These are phyloP conservation scores for Cutaneotrichosporon sp. DNA, from an alignment of 1,284 basidiomycete species.

Conservation along the genomic window DNA sequence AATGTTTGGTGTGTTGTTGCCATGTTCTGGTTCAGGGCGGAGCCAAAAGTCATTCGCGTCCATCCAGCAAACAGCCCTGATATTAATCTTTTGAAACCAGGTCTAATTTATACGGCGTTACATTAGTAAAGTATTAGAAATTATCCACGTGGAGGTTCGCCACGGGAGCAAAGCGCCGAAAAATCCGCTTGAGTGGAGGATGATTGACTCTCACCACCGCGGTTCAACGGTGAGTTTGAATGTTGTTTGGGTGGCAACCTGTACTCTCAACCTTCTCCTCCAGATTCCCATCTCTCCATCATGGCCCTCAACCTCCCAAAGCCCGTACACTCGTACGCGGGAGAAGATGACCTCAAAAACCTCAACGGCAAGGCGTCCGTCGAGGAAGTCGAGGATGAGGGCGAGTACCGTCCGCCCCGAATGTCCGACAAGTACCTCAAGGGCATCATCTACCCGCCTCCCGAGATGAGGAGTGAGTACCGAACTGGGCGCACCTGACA, in stretches of 20 bases:
- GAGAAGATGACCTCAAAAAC: constrained; percentile 46
- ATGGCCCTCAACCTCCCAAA: constrained; percentile 51
- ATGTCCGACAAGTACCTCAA: constrained; percentile 65
- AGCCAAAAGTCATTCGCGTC: constrained; percentile 6
- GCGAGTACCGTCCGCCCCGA: constrained; percentile 49
- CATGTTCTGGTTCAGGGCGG: constrained; percentile 2
- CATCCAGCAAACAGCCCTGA: background rate
- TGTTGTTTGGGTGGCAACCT: constrained; percentile 8
- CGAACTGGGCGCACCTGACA: constrained; percentile 14
- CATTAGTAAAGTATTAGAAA: background rate
- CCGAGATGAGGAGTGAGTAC: constrained; percentile 81
- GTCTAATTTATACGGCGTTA: background rate
- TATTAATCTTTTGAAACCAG: background rate
- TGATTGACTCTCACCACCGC: background rate
- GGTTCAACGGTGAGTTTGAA: background rate
- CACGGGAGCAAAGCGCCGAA: constrained; percentile 8
- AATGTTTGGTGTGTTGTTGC: constrained; percentile 12
- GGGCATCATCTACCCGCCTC: constrained; percentile 86
- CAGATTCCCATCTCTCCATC: background rate
- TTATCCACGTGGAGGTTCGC: background rate
- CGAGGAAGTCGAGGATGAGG: constrained; percentile 29
- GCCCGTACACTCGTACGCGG: constrained; percentile 49
- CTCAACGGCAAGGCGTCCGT: constrained; percentile 25
- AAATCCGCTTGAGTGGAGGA: background rate
- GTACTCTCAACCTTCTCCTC: background rate